Percentiles rank a stretch among this genome's conserved stretches.
These are phyloP conservation scores for Stipa capillata DNA, from an alignment of 176 grass and related monocot genomes.

Conservation along the genomic window DNA sequence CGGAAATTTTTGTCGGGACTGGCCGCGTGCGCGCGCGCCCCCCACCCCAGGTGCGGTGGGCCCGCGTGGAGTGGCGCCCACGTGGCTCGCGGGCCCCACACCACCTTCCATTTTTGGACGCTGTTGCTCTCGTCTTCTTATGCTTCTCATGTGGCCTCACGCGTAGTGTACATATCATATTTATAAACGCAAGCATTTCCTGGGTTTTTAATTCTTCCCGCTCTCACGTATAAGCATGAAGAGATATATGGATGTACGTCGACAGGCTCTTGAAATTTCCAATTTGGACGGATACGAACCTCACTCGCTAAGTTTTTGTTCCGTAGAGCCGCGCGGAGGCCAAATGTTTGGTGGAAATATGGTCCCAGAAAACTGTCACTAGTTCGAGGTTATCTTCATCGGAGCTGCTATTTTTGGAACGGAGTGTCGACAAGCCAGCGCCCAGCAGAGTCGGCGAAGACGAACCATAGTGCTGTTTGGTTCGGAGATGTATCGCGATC, in stretches of 20 bases:
- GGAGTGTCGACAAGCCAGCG: neutral
- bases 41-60: neutral
- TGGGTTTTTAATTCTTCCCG: neutral
- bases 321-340: neutral
- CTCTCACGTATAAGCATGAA: neutral
- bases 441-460: no score
- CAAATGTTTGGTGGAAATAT: no score
- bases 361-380: neutral
- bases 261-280: neutral
- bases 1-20: conserved; percentile 9
- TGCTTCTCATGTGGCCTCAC: no score
- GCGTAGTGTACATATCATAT: neutral
- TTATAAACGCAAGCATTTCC: neutral
- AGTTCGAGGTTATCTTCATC: neutral
- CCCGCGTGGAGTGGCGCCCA: neutral
- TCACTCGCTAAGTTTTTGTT: neutral
- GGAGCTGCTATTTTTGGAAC: neutral
- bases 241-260: neutral
- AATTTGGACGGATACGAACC: conserved; percentile 1
- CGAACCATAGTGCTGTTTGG: neutral
- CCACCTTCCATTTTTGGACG: conserved; percentile 49
- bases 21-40: conserved; percentile 5
- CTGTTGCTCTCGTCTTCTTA: no score
- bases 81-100: conserved; percentile 14
- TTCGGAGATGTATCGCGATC: neutral